phyloP scores from a whole-genome alignment of 148 eudicot genomes.

The Hydrangea macrophylla region DNA sequence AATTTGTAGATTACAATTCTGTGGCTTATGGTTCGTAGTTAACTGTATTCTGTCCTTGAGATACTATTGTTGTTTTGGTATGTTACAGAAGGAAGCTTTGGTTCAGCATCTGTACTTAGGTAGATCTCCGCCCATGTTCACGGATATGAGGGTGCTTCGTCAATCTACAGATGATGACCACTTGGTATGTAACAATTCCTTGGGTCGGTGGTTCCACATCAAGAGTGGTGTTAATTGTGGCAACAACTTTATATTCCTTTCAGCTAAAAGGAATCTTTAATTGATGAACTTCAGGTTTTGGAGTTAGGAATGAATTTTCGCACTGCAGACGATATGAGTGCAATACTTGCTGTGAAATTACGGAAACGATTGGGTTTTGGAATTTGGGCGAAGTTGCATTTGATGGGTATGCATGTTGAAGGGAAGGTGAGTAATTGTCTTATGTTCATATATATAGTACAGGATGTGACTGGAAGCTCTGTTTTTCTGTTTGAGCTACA shows the following conservation, averaged over 20 bases:
- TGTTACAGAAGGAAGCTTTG: constrained; percentile 52
- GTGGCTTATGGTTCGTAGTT: not conserved
- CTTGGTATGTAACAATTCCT: constrained; percentile 47
- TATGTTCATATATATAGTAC: not conserved
- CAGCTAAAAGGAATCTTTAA: not conserved
- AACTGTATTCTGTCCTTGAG: not conserved
- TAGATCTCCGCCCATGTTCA: constrained; percentile 79
- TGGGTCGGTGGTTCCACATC: not conserved
- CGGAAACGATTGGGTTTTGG: constrained; percentile 87
- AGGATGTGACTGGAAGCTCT: not conserved
- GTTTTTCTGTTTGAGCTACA: not conserved
- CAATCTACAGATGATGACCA: constrained; percentile 81
- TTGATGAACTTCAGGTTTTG: constrained; percentile 49
- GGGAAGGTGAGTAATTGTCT: constrained; percentile 60
- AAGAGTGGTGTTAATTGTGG: not conserved
- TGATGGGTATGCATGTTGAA: constrained; percentile 89
- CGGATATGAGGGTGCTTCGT: constrained; percentile 81
- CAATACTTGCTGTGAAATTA: constrained; percentile 68
- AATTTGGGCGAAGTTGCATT: constrained; percentile 70
- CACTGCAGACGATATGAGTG: constrained; percentile 92
- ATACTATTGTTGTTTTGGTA: constrained; percentile 16
- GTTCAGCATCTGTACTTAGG: constrained; percentile 84
- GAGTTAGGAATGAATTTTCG: constrained; percentile 87
- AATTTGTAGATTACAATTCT: no score
- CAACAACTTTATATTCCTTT: not conserved